Conservation (phyloP, 768 basidiomycete species). For the Chiua virens region DNA sequence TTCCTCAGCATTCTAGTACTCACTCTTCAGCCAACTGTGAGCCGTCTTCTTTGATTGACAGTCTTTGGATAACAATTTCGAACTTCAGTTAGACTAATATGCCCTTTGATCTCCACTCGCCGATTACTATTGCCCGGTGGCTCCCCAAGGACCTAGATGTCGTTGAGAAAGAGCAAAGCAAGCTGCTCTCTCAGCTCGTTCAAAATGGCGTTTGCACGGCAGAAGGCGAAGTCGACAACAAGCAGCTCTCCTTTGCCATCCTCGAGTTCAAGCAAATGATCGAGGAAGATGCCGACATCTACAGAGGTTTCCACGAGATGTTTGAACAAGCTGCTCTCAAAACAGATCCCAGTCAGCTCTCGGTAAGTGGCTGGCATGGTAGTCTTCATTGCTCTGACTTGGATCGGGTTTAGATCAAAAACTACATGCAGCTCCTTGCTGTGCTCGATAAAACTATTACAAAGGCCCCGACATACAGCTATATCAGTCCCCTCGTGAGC, state of each 20-base stretch:
- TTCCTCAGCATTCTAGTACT: no score
- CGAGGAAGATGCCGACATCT: slow-evolving; percentile 19
- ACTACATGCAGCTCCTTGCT: slow-evolving; percentile 28
- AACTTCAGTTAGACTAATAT: slow-evolving; percentile 4
- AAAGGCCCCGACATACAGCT: slow-evolving; percentile 14
- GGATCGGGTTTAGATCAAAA: neutral
- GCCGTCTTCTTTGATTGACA: neutral
- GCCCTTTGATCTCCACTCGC: slow-evolving; percentile 18
- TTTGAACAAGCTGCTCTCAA: slow-evolving; percentile 17
- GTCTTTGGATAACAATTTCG: neutral
- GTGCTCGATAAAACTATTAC: slow-evolving; percentile 16
- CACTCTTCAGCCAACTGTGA: neutral
- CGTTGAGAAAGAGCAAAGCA: slow-evolving; percentile 10
- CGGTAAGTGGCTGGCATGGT: slow-evolving; percentile 2
- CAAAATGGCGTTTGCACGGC: slow-evolving; percentile 7
- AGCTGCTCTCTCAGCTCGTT: slow-evolving; percentile 31
- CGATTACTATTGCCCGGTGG: slow-evolving; percentile 21
- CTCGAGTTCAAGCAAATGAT: slow-evolving; percentile 25
- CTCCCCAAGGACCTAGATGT: slow-evolving; percentile 15
- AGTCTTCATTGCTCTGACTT: neutral
- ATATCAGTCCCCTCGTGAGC: slow-evolving; percentile 24
- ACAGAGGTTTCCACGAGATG: slow-evolving; percentile 26
- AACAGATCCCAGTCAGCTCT: neutral
- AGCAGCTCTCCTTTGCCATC: slow-evolving; percentile 10
- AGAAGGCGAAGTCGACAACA: slow-evolving; percentile 7